Evolutionary conservation across 768 basidiomycete species (phyloP), one percentile per base, ranked within the genome.

Genomic region (Kwoniella pini): DNA sequence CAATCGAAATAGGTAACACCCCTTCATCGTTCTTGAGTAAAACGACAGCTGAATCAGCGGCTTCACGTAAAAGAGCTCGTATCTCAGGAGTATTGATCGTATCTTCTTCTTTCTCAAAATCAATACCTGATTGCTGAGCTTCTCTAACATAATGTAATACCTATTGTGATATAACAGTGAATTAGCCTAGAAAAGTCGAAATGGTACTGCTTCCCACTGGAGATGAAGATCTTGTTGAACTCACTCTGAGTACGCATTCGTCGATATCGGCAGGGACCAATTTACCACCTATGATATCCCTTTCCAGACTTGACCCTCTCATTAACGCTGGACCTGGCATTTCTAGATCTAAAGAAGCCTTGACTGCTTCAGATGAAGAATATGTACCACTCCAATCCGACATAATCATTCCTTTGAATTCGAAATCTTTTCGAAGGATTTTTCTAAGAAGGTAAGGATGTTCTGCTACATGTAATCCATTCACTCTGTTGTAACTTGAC

Each of bases 361-460:
- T 89, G 63, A 88, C 79, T 22, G 82, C 79, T 28, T 82, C 80
- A 63, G 85, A 85, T 28, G 88, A 80, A 51, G 85, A 84, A 79
- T 90, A 90, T 1, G 84, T 79, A 0, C 90, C 89, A 21, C 75
- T 87, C 89, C 90, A 92, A 73, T 91, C 90, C 57, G 88, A 89
- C 88, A 91, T 90, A 56, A 88, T 81, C 81, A 85, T 78, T 2
- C 87, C 87, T 19, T 86, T 80, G 68, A 84, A 89, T 40, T 84
- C 83, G 87, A 88, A 90, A 68, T 90, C 89, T 9, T 57, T 82
- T n/a, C 88, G 81, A 2, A 90, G 81, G 45, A 89, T 83, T 27
- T 87, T 82, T 22, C 80, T 81, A 11, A 91, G 74, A 24, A 91
- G 77, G 52, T 80, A 75, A 1, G 79, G 80, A 72, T 86, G 85